phyloP scores from a whole-genome alignment of 768 basidiomycete genomes.

The Candolleomyces efflorescens region DNA sequence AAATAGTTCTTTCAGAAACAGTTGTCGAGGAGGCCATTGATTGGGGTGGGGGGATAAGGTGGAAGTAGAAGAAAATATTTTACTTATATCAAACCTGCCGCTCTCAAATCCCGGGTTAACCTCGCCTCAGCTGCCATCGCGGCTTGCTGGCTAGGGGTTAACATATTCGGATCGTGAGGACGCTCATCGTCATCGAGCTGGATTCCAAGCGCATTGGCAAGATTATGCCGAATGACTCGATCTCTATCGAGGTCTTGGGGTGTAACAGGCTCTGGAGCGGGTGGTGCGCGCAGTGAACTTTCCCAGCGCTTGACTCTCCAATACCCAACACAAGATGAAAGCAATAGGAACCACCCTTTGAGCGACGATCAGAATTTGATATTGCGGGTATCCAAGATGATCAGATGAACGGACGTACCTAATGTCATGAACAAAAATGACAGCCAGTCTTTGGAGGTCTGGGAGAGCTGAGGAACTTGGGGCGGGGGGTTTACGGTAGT shows the following conservation, averaged over 20 bases:
- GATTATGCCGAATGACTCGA: conserved; percentile 42
- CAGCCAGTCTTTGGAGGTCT: conserved; percentile 78
- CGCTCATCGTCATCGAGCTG: conserved; percentile 28
- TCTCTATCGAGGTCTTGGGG: conserved; percentile 50
- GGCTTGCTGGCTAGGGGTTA: neutral
- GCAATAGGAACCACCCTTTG: conserved; percentile 85
- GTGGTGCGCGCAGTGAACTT: conserved; percentile 51
- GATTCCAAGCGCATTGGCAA: conserved; percentile 51
- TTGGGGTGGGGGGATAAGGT: neutral
- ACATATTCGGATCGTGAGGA: conserved; percentile 6
- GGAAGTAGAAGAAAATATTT: neutral
- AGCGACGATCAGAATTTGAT: conserved; percentile 2
- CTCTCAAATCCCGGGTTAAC: conserved; percentile 44
- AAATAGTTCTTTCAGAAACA: no score
- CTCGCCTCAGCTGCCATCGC: conserved; percentile 32
- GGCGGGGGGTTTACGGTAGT: conserved; percentile 18
- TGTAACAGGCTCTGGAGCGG: conserved; percentile 21
- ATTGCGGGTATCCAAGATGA: neutral
- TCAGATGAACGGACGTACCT: conserved; percentile 37
- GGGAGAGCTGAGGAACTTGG: conserved; percentile 23
- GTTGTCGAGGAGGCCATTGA: neutral
- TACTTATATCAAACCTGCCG: conserved; percentile 50
- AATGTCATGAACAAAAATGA: conserved; percentile 90
- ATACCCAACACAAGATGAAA: conserved; percentile 78
- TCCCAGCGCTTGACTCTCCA: conserved; percentile 88